Evolutionary conservation across 2,329 filamentous ascomycete species (phyloP).

Genomic region (Fusarium sterilihyphosum): DNA sequence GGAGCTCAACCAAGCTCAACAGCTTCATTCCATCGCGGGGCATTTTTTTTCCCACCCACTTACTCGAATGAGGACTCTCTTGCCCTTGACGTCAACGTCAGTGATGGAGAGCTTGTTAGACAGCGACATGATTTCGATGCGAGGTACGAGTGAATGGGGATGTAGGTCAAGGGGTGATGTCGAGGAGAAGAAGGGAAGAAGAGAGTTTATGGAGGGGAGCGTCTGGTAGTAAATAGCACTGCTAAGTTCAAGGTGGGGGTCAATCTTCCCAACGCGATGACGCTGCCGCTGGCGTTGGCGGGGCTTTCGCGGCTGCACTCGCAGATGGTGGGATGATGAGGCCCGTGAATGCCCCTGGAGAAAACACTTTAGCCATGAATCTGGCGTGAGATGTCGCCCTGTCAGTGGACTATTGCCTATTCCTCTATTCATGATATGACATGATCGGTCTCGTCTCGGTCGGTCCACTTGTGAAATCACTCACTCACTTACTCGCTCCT

Average conservation of each 20-base stretch:
- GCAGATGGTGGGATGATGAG: slow-evolving; percentile 34
- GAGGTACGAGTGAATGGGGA: background rate
- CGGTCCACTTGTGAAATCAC: slow-evolving; percentile 8
- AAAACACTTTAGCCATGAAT: slow-evolving; percentile 14
- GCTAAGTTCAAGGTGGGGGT: slow-evolving; percentile 33
- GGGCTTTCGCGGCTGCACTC: slow-evolving; percentile 35
- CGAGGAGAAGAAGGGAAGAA: slow-evolving; percentile 28
- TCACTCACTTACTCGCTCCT: background rate
- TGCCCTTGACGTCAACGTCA: slow-evolving; percentile 97
- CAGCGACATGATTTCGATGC: slow-evolving; percentile 81
- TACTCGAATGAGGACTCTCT: slow-evolving; percentile 97
- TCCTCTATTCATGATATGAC: slow-evolving; percentile 5
- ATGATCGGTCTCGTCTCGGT: slow-evolving; percentile 26
- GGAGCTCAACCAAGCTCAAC: slow-evolving; percentile 25
- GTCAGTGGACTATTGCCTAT: slow-evolving; percentile 1
- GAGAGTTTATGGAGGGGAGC: slow-evolving; percentile 30
- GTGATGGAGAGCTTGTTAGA: slow-evolving; percentile 97
- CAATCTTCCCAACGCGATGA: slow-evolving; percentile 29
- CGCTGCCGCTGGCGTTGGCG: slow-evolving; percentile 21
- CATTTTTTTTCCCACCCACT: slow-evolving; percentile 48
- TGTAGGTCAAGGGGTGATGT: slow-evolving; percentile 25
- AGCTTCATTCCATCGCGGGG: slow-evolving; percentile 44
- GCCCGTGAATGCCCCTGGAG: slow-evolving; percentile 19
- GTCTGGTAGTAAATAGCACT: slow-evolving; percentile 26
- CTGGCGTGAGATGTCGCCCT: slow-evolving; percentile 18